Conservation (phyloP, 2,329 filamentous ascomycete species). For the Didymella segeticola region DNA sequence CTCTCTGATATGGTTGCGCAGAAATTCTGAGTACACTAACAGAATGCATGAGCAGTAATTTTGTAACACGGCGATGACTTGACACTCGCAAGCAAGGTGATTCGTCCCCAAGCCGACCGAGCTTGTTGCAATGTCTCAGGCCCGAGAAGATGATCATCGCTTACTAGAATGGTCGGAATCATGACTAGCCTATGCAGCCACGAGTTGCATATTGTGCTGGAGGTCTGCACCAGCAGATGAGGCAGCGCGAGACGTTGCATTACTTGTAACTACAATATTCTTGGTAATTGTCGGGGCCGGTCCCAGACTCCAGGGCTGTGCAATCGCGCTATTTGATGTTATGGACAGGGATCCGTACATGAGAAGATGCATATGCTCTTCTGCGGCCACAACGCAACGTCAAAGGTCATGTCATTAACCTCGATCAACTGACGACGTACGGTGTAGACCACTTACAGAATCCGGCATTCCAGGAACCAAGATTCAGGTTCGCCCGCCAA, state of each 20-base stretch:
- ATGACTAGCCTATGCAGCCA: background rate
- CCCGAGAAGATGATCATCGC: background rate
- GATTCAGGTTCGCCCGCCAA: background rate
- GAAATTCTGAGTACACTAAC: background rate
- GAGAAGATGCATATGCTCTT: background rate
- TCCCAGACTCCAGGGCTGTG: background rate
- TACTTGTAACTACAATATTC: background rate
- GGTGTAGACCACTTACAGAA: too few species aligned
- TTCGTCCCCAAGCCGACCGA: background rate
- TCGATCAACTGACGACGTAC: background rate
- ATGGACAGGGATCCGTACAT: background rate
- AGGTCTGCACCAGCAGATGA: background rate
- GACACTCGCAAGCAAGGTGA: too few species aligned
- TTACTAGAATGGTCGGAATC: background rate
- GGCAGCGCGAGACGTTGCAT: background rate
- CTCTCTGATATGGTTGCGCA: too few species aligned
- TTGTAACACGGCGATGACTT: background rate
- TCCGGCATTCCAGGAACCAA: background rate
- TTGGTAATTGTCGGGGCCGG: background rate
- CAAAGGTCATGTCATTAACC: background rate
- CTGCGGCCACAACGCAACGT: background rate
- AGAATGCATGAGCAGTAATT: background rate
- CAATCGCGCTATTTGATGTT: background rate
- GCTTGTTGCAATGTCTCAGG: background rate
- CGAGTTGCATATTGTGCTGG: background rate